These are phyloP conservation scores for Boeremia lycopersici DNA, from an alignment of 2,329 filamentous ascomycete species.

Conservation along the genomic window DNA sequence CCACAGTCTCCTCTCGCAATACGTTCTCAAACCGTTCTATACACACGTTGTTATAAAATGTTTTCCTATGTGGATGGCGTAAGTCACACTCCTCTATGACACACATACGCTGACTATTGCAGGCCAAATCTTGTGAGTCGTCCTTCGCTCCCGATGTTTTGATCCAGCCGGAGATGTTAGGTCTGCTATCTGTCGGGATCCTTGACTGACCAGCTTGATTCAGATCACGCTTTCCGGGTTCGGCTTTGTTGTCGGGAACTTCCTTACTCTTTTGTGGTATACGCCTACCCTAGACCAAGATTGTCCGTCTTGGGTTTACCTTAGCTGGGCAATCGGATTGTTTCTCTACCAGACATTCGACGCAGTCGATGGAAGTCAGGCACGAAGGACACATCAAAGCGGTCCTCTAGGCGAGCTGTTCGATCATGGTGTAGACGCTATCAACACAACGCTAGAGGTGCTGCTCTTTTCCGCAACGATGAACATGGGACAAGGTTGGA, in stretches of 20 bases:
- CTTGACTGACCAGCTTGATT: neutral
- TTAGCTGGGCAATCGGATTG: constrained; percentile 84
- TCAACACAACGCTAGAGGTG: constrained; percentile 94
- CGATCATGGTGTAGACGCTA: constrained; percentile 93
- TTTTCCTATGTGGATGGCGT: constrained; percentile 95
- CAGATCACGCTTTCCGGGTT: constrained; percentile 90
- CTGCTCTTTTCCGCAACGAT: constrained; percentile 90
- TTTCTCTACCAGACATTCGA: constrained; percentile 99
- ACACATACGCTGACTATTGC: constrained; percentile 26
- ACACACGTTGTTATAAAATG: constrained; percentile 90
- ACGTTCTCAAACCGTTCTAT: constrained; percentile 97
- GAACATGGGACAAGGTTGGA: constrained; percentile 92
- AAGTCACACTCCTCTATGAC: constrained; percentile 44
- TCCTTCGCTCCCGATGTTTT: neutral
- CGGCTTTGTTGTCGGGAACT: constrained; percentile 84
- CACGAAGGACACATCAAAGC: constrained; percentile 87
- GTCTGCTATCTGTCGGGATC: neutral
- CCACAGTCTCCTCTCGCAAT: constrained; percentile 85
- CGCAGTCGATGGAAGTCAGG: constrained; percentile 92
- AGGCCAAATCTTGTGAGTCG: constrained; percentile 48
- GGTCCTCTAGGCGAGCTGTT: constrained; percentile 95
- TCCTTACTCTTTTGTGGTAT: constrained; percentile 93
- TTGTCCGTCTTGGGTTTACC: constrained; percentile 95
- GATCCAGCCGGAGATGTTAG: neutral
- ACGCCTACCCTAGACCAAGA: constrained; percentile 92